phyloP scores from a whole-genome alignment of 805 yeast species.

The Huiozyma sinensis region DNA sequence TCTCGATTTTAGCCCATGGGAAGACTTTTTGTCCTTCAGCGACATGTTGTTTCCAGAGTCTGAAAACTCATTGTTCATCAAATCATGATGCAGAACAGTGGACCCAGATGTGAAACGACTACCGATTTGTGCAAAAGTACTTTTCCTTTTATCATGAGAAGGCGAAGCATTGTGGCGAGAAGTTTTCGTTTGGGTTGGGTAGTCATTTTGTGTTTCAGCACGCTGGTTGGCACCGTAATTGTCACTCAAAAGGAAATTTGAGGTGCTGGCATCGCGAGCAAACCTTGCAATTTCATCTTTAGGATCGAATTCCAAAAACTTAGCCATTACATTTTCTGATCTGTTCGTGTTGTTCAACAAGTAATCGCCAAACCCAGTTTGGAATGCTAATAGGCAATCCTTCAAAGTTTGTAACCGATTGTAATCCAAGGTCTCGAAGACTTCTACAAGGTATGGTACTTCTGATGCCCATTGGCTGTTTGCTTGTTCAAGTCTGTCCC shows the following conservation, averaged over 20 bases:
- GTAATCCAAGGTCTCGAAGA: slow-evolving; percentile 63
- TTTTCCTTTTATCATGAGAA: slow-evolving; percentile 14
- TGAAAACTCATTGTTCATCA: slow-evolving; percentile 25
- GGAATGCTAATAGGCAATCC: slow-evolving; percentile 53
- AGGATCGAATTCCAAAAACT: slow-evolving; percentile 54
- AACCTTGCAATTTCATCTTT: slow-evolving; percentile 48
- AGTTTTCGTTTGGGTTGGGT: neutral
- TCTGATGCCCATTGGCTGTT: slow-evolving; percentile 62
- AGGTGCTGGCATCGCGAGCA: slow-evolving; percentile 32
- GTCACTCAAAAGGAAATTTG: slow-evolving; percentile 12
- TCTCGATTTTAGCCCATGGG: slow-evolving; percentile 45
- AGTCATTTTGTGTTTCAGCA: neutral
- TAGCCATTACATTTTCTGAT: slow-evolving; percentile 57
- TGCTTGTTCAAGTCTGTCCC: slow-evolving; percentile 33
- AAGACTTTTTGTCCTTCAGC: slow-evolving; percentile 23
- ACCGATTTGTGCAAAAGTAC: slow-evolving; percentile 19
- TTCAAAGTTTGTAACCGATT: slow-evolving; percentile 52
- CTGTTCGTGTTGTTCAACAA: slow-evolving; percentile 34
- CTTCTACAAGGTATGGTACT: slow-evolving; percentile 67
- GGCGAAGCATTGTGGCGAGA: neutral
- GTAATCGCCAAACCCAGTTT: slow-evolving; percentile 48
- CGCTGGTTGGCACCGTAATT: neutral
- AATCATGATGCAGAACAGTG: slow-evolving; percentile 24
- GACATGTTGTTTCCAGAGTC: slow-evolving; percentile 23
- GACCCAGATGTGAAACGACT: slow-evolving; percentile 22